Evolutionary conservation across 129 eudicot genomes (phyloP).

Genomic region (Tanacetum coccineum): DNA sequence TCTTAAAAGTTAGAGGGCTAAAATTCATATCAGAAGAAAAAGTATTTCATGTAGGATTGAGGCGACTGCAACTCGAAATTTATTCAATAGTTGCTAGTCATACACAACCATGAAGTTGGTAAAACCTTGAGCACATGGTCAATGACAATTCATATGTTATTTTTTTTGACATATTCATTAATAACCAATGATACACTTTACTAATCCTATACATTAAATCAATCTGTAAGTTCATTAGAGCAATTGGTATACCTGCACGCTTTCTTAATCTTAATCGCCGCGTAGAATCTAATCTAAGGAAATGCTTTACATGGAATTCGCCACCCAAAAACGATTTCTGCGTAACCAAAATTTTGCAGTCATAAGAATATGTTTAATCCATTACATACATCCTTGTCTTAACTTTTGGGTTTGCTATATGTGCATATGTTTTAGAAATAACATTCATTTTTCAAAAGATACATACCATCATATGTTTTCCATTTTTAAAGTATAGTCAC

Average conservation of each 20-base stretch:
- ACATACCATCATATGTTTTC: too few species aligned
- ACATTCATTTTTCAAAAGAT: too few species aligned
- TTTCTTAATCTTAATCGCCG: conserved; percentile 26
- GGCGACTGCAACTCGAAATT: background rate
- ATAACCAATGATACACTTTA: background rate
- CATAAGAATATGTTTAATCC: background rate
- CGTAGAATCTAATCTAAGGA: conserved; percentile 28
- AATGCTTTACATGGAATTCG: conserved; percentile 36
- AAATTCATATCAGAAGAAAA: too few species aligned
- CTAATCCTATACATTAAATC: background rate
- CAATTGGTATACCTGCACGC: conserved; percentile 40
- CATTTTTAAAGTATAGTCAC: too few species aligned
- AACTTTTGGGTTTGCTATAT: too few species aligned
- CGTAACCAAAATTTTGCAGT: background rate
- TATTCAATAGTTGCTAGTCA: background rate
- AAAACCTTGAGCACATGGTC: too few species aligned
- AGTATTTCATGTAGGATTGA: too few species aligned
- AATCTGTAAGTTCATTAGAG: background rate
- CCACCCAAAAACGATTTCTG: conserved; percentile 46
- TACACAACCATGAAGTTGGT: too few species aligned
- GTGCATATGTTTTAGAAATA: too few species aligned
- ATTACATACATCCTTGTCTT: background rate
- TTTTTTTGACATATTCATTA: too few species aligned
- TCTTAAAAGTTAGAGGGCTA: background rate
- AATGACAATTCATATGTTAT: too few species aligned